Base-by-base conservation (phyloP, 495 filamentous ascomycete genomes). In the Saxispiralis lemnorum region DNA sequence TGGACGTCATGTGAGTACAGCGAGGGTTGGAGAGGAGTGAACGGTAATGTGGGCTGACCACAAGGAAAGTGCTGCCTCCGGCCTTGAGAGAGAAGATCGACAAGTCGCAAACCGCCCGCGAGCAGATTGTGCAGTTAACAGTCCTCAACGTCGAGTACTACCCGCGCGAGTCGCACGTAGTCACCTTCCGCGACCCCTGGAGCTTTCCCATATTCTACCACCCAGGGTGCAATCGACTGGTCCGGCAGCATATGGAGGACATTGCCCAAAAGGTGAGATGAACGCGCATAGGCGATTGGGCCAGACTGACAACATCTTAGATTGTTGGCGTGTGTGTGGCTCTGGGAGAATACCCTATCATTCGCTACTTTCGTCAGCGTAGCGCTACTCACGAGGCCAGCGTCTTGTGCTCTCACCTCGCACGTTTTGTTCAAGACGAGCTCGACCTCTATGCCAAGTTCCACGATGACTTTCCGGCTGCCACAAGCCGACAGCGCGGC, bases 181-280 rank as follows among this genome's bases (percentile, higher is more conserved):
- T 94, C 48, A 93, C 84, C 1, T 93, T 96, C 49, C 70, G 81
- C 44, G 89, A 96, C 59, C 88, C 92, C 0, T 92, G 77, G 70
- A 94, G 86, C 61, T 96, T 96, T 56, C 87, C 84, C 2, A 71
- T 88, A 10, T 63, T 97, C 40, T 97, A 79, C 65, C 87, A 96
- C 57, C 88, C 89, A 10, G 72, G 69, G 38, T 96, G 92, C 61
- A 88, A 87, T 55, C 68, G 78, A 47, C 68, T 95, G 36, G 78
- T 96, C 31, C 69, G 74, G 32, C 66, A 68, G 33, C 88, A 97
- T 53, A 71, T 97, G 65, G 71, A 81, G 55, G 69, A 74, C 19
- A 61, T 96, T 15, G 83, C 92, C 14, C 79, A 85, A 56, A 95
- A 92, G 75, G 85, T 93, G 64, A 33, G 64, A 34, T 28, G 47